Percentiles rank a stretch among this genome's conserved stretches.
Evolutionary conservation across 2,329 filamentous ascomycete genomes (phyloP).

Genomic region (Diaporthe velutina): DNA sequence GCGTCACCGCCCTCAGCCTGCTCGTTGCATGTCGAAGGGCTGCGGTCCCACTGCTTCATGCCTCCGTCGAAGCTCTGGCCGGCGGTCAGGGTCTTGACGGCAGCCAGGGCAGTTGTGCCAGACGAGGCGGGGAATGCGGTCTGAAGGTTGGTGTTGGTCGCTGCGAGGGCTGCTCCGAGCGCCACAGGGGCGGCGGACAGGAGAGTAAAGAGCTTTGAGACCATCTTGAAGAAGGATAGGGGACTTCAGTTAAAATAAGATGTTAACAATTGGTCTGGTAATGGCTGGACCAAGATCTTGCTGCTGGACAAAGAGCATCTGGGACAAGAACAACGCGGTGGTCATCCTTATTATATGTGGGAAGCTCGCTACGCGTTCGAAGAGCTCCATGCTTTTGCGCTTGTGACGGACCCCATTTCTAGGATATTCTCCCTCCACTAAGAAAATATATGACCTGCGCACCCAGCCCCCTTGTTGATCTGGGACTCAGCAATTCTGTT

Average conservation of each 20-base stretch:
- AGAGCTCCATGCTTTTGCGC: background rate
- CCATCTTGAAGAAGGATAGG: conserved; percentile 2
- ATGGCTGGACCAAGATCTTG: background rate
- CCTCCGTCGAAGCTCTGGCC: conserved; percentile 56
- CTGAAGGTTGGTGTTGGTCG: conserved; percentile 24
- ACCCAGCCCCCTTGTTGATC: background rate
- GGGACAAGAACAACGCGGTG: background rate
- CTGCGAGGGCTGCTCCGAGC: conserved; percentile 17
- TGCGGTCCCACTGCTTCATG: conserved; percentile 47
- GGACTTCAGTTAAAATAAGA: background rate
- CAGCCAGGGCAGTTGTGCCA: conserved; percentile 51
- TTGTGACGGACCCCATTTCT: background rate
- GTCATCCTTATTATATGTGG: conserved; percentile 1
- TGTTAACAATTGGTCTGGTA: background rate
- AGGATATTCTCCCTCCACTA: conserved; percentile 2
- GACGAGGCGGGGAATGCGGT: conserved; percentile 52
- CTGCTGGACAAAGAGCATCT: background rate
- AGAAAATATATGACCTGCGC: background rate
- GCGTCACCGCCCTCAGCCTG: conserved; percentile 44
- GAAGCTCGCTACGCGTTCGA: background rate
- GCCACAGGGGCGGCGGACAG: conserved; percentile 19
- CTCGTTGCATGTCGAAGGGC: conserved; percentile 33
- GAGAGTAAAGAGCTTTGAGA: background rate
- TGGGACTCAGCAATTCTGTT: background rate
- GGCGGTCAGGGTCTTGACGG: conserved; percentile 46